phyloP scores from a whole-genome alignment of 225 moss, liverwort and hornwort genomes.

The Antitrichia curtipendula region DNA sequence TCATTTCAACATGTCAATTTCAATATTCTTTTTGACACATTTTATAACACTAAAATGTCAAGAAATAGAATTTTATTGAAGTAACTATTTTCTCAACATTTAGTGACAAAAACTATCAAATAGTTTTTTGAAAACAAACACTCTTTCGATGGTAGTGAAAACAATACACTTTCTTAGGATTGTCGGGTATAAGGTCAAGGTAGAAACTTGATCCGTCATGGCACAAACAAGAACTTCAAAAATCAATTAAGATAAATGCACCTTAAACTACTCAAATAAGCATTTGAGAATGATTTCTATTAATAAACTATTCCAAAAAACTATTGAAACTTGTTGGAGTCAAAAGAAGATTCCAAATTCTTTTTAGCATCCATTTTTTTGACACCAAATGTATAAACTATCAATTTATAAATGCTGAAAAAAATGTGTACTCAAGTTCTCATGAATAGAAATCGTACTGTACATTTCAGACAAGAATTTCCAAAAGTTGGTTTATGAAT shows the following conservation, averaged over 20 bases:
- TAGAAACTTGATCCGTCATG: neutral
- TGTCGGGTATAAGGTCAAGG: neutral
- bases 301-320: neutral
- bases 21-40: neutral
- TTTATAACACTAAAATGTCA: neutral
- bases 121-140: neutral
- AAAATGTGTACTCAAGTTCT: no score
- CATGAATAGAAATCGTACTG: neutral
- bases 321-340: neutral
- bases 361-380: neutral
- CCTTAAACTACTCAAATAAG: neutral
- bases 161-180: neutral
- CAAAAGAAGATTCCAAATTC: neutral
- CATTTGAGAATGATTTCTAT: neutral
- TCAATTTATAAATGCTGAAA: neutral
- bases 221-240: neutral
- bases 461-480: neutral
- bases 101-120: neutral
- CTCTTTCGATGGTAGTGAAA: neutral
- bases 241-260: neutral
- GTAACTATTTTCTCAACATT: neutral
- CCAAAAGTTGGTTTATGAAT: neutral
- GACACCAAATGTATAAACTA: no score
- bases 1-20: neutral
- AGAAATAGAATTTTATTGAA: neutral